Evolutionary conservation across 2,329 filamentous ascomycete genomes (phyloP).

Genomic region (Claviceps digitariae): DNA sequence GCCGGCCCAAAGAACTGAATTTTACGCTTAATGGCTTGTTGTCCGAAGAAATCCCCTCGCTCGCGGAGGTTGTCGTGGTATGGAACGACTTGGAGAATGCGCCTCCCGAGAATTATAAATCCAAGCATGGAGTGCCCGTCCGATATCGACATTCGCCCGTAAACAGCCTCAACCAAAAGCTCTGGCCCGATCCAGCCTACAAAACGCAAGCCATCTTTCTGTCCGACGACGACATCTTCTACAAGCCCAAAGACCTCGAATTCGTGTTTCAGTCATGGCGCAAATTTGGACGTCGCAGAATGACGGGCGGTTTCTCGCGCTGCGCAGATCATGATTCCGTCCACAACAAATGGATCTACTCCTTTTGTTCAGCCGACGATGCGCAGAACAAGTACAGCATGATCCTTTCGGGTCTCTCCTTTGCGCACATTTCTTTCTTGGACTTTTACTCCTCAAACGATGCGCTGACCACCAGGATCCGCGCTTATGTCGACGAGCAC

Average conservation of each 20-base stretch:
- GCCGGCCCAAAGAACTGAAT: constrained; percentile 21
- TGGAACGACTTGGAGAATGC: constrained; percentile 22
- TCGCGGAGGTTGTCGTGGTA: constrained; percentile 23
- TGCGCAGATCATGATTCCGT: constrained; percentile 13
- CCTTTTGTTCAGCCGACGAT: constrained; percentile 16
- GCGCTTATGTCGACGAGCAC: constrained; percentile 22
- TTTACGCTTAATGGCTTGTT: constrained; percentile 17
- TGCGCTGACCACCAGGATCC: constrained; percentile 16
- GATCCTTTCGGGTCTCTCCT: constrained; percentile 24
- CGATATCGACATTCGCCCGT: constrained; percentile 19
- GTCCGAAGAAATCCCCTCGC: constrained; percentile 19
- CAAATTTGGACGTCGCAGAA: constrained; percentile 20
- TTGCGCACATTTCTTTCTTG: constrained; percentile 24
- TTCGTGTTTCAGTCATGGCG: constrained; percentile 29
- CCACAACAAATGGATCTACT: constrained; percentile 18
- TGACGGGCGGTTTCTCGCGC: constrained; percentile 24
- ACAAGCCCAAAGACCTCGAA: constrained; percentile 23
- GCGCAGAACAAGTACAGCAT: constrained; percentile 20
- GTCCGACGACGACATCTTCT: constrained; percentile 27
- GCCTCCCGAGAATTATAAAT: constrained; percentile 16
- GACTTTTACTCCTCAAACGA: constrained; percentile 25
- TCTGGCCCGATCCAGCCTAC: constrained; percentile 22
- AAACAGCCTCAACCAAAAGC: constrained; percentile 25
- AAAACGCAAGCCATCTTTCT: constrained; percentile 26
- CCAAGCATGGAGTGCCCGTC: constrained; percentile 18